Evolutionary conservation across 1,139 yeast species (phyloP).

Genomic region (Hansenula sp.): DNA sequence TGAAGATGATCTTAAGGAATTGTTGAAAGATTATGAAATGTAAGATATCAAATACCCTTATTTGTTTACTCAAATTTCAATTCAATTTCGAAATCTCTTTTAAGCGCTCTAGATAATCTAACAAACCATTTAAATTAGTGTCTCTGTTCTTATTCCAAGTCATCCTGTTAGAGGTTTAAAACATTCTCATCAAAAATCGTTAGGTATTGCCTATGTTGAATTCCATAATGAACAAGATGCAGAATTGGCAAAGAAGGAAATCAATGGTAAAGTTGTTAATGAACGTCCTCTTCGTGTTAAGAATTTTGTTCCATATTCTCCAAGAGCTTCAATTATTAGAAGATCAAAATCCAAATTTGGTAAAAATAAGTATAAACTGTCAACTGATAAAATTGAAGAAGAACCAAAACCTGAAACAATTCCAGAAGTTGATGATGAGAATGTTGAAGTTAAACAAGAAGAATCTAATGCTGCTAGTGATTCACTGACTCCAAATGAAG

Average conservation of each 20-base stretch:
- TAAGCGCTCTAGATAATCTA: too few relatives aligned
- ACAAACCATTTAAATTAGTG: too few relatives aligned
- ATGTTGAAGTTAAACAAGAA: neutral
- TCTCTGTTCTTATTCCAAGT: slow-evolving; percentile 48
- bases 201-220: slow-evolving; percentile 67
- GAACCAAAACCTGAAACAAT: neutral
- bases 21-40: slow-evolving; percentile 34
- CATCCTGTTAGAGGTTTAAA: slow-evolving; percentile 46
- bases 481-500: neutral
- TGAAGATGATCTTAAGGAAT: slow-evolving; percentile 45
- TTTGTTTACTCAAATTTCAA: slow-evolving; percentile 1
- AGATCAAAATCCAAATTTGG: slow-evolving; percentile 31
- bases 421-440: neutral
- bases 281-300: slow-evolving; percentile 36
- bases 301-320: slow-evolving; percentile 37
- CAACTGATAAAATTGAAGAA: slow-evolving; percentile 11
- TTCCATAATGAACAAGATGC: slow-evolving; percentile 48
- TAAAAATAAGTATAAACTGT: neutral
- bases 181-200: slow-evolving; percentile 37
- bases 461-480: neutral
- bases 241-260: slow-evolving; percentile 36
- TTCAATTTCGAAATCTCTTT: neutral
- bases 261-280: slow-evolving; percentile 38
- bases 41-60: slow-evolving; percentile 15
- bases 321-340: slow-evolving; percentile 33